Evolutionary conservation across 768 basidiomycete species (phyloP).

Genomic region (Agrocybe praecox): DNA sequence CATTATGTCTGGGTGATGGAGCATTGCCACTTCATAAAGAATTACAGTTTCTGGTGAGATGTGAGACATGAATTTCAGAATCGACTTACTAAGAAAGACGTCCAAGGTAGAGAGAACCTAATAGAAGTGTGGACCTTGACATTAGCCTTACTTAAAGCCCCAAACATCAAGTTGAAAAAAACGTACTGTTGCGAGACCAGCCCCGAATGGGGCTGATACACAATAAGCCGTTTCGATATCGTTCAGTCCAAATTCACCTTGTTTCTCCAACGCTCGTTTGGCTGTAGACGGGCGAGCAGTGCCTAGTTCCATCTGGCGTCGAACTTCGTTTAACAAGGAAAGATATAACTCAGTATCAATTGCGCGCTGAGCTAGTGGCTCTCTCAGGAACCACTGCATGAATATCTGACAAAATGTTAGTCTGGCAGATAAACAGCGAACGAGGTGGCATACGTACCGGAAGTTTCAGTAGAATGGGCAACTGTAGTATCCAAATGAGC

Average conservation of each 20-base stretch:
- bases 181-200: conserved; percentile 31
- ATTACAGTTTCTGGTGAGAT: not conserved
- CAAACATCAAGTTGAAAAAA: no score
- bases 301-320: conserved; percentile 20
- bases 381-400: conserved; percentile 32
- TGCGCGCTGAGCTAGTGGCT: conserved; percentile 23
- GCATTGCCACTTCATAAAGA: conserved; percentile 33
- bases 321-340: conserved; percentile 25
- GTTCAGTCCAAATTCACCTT: conserved; percentile 41
- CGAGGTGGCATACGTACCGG: conserved; percentile 12
- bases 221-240: conserved; percentile 45
- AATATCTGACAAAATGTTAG: conserved; percentile 16
- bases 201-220: conserved; percentile 29
- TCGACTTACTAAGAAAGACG: conserved; percentile 14
- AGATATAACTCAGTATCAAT: conserved; percentile 26
- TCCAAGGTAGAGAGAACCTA: conserved; percentile 16
- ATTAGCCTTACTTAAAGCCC: no score
- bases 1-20: conserved; percentile 30
- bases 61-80: not conserved
- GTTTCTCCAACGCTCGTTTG: conserved; percentile 40
- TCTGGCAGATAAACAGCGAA: no score
- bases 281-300: conserved; percentile 34
- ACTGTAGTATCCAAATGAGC: conserved; percentile 1
- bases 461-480: conserved; percentile 19
- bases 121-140: no score